Conservation (phyloP, 176 grass and related monocot genomes). For the Carex cristatella region DNA sequence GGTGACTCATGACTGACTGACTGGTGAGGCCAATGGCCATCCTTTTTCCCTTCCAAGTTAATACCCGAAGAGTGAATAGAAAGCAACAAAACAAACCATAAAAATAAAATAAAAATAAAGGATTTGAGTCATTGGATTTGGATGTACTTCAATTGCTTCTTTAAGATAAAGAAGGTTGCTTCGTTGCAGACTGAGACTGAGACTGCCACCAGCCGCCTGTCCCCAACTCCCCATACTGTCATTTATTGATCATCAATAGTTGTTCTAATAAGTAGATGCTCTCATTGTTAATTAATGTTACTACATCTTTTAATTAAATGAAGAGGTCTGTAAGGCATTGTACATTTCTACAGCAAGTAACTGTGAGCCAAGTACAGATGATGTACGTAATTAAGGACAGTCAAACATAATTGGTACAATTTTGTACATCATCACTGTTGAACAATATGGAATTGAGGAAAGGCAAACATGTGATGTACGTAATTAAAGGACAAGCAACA, state of each 20-base stretch:
- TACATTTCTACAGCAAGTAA: too few relatives aligned
- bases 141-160: background rate
- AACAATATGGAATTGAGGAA: too few relatives aligned
- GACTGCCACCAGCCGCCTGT: background rate
- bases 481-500: too few relatives aligned
- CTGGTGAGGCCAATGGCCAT: background rate
- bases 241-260: background rate
- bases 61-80: background rate
- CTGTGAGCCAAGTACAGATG: background rate
- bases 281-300: background rate
- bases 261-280: background rate
- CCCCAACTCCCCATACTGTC: background rate
- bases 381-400: background rate
- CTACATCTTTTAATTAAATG: too few relatives aligned
- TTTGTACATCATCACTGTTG: too few relatives aligned
- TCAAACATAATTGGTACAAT: background rate
- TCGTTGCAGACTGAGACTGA: background rate
- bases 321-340: background rate
- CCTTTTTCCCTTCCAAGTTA: conserved; percentile 1
- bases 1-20: too few relatives aligned
- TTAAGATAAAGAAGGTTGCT: background rate
- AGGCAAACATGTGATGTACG: too few relatives aligned
- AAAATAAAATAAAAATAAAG: background rate
- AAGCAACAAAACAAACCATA: background rate
- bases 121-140: background rate